Base-by-base conservation (phyloP, 805 yeast genomes). In the Suhomyces faveliae region DNA sequence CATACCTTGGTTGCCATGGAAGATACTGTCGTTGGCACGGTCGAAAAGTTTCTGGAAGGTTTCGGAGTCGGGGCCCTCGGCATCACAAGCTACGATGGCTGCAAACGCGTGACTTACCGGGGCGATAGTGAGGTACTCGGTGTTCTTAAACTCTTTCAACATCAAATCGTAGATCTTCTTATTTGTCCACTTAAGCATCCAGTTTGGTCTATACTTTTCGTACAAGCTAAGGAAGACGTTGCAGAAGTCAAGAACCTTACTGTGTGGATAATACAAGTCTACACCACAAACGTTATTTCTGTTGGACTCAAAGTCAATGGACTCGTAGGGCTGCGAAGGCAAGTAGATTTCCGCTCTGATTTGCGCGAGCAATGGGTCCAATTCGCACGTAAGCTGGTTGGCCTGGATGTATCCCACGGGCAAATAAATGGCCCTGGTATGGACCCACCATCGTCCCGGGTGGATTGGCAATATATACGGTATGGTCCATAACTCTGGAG, bases 391-490 rank as follows among this genome's bases (percentile, higher is more conserved):
- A 30, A 76, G 71, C 47, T 70, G 69, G 24, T 77, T 74, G 42
- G 87, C 71, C 11, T 86, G 81, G 7, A 94, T 63, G 63, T 92
- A 94, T 13, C 97, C 92, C 58, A 92, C 70, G 0, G 98, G 91
- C 27, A 87, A 65, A 59, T 91, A 94, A 19, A 94, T 88, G 0
- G 94, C 96, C 48, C 99, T 75, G 0, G 97, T 91, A 61, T 94
- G 99, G 19, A 92, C 97, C 99, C 99, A 94, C 99, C 98, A 94
- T 61, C 88, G 79, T 29, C 91, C 95, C 1, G 99, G 99, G 61
- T 94, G 98, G 35, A 90, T 73, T 0, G 96, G 96, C 1, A 85
- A 59, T 42, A 74, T 61, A 51, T 89, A 87, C 1, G 99, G 99
- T 37, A 92, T 66, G 49, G 85, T 66, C 94, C 96, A 94, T 42